Percentiles rank a stretch among this genome's conserved stretches.
Conservation (phyloP, 495 filamentous ascomycete species). For the Xylaria intraflava region DNA sequence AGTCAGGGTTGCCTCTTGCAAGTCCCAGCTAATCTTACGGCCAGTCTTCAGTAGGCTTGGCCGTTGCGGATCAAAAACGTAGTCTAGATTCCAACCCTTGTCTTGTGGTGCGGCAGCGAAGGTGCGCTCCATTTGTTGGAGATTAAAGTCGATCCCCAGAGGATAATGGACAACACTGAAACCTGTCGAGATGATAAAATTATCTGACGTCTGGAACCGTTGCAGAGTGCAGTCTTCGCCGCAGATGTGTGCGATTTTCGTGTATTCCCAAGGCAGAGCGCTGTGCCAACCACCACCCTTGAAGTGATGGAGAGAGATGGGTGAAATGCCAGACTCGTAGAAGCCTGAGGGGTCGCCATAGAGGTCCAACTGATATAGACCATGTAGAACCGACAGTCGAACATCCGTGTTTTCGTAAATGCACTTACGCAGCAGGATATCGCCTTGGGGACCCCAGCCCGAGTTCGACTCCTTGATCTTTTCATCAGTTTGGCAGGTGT, state of each 20-base stretch:
- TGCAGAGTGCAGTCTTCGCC: constrained; percentile 59
- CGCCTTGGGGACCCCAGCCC: constrained; percentile 52
- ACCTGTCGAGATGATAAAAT: constrained; percentile 59
- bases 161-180: constrained; percentile 61
- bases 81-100: constrained; percentile 48
- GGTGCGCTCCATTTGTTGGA: constrained; percentile 58
- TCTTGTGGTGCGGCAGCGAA: constrained; percentile 52
- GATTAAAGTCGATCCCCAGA: constrained; percentile 50
- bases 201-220: constrained; percentile 58
- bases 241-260: constrained; percentile 55
- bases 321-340: constrained; percentile 60
- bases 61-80: constrained; percentile 44
- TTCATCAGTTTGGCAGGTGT: constrained; percentile 44
- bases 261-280: constrained; percentile 57
- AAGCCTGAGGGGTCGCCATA: constrained; percentile 59
- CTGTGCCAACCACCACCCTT: constrained; percentile 46
- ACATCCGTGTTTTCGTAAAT: constrained; percentile 59
- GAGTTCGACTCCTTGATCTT: constrained; percentile 48
- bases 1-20: constrained; percentile 38
- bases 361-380: constrained; percentile 62
- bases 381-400: constrained; percentile 53
- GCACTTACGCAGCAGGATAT: constrained; percentile 61
- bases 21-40: constrained; percentile 48
- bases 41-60: constrained; percentile 40
- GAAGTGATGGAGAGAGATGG: constrained; percentile 63